phyloP scores from a whole-genome alignment of 129 eudicot genomes.

The carrot (Daucus carota) region DH1_v3.0 NC_030389.2:5392501-5393000 shows the following conservation, averaged over 20 bases:
- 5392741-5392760: constrained; percentile 37
- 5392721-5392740: constrained; percentile 53
- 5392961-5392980: too few species aligned
- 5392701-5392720: constrained; percentile 49
- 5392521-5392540: constrained; percentile 28
- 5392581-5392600: too few species aligned
- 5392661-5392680: constrained; percentile 36
- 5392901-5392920: too few species aligned
- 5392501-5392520: constrained; percentile 23
- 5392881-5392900: too few species aligned
- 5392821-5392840: constrained; percentile 30
- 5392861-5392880: too few species aligned
- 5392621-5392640: constrained; percentile 39
- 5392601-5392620: too few species aligned
- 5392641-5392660: constrained; percentile 42
- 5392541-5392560: constrained; percentile 23
- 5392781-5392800: constrained; percentile 38
- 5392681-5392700: constrained; percentile 36
- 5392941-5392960: too few species aligned
- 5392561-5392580: too few species aligned
- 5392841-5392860: too few species aligned
- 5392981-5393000: too few species aligned
- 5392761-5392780: constrained; percentile 26
- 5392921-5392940: too few species aligned
- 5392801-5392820: constrained; percentile 38